Percentiles rank a stretch among this genome's conserved stretches.
phyloP scores from a whole-genome alignment of 2,329 filamentous ascomycete species.

The Aspergillus ustus region DNA sequence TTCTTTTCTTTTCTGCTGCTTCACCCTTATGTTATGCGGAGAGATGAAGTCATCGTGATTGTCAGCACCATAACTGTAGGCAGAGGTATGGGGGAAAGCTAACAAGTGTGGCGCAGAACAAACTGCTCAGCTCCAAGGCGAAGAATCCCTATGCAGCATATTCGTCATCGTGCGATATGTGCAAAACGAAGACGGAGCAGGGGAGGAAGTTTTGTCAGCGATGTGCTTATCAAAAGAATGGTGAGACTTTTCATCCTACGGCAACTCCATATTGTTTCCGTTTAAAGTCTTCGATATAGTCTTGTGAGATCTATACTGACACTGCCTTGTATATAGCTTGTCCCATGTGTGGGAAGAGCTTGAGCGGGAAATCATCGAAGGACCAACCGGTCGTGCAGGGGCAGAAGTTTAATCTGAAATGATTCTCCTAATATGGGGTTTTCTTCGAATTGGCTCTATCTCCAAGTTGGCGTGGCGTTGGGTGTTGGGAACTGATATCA shows the following conservation, averaged over 20 bases:
- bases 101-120: constrained; percentile 53
- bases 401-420: constrained; percentile 68
- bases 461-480: constrained; percentile 22
- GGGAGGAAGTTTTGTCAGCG: constrained; percentile 65
- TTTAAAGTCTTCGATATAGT: constrained; percentile 1
- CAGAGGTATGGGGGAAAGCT: neutral
- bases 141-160: constrained; percentile 71
- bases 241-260: constrained; percentile 42
- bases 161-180: constrained; percentile 63
- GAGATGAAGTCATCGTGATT: too few species aligned
- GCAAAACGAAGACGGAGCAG: constrained; percentile 67
- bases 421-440: constrained; percentile 27
- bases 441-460: neutral
- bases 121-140: constrained; percentile 66
- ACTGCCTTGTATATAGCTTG: constrained; percentile 53
- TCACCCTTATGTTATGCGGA: neutral
- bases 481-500: neutral
- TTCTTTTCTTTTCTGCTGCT: neutral
- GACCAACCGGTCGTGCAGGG: constrained; percentile 61
- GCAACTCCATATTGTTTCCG: neutral
- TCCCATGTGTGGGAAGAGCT: constrained; percentile 65
- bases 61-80: neutral
- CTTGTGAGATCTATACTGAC: constrained; percentile 20
- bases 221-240: constrained; percentile 66
- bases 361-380: constrained; percentile 50